phyloP scores from a whole-genome alignment of 306 rosid genomes.

The Fragaria nilgerrensis region DNA sequence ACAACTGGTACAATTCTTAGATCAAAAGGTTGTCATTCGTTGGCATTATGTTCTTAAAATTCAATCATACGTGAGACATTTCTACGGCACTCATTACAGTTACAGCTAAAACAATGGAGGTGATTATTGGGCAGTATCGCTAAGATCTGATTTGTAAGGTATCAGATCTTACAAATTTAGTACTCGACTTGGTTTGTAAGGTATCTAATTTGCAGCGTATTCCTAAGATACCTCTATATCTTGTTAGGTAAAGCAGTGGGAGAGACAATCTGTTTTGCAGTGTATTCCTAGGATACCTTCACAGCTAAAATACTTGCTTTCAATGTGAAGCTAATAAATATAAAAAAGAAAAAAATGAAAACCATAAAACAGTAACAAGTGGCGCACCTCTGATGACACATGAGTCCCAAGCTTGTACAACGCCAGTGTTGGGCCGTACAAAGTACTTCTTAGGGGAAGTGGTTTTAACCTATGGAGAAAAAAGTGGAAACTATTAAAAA shows the following conservation, averaged over 20 bases:
- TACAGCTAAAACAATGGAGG: conserved; percentile 1
- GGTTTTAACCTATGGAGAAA: conserved; percentile 71
- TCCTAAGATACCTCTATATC: not conserved
- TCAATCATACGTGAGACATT: not conserved
- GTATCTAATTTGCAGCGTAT: not conserved
- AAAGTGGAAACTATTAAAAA: not conserved
- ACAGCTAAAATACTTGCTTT: not conserved
- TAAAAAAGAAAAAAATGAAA: not conserved
- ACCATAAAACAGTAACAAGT: conserved; percentile 14
- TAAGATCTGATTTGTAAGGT: not conserved
- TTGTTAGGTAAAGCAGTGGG: not conserved
- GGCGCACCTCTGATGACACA: conserved; percentile 79
- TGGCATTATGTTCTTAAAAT: not conserved
- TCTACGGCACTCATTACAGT: conserved; percentile 4
- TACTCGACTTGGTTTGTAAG: not conserved
- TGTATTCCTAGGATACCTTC: not conserved
- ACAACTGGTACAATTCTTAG: not conserved
- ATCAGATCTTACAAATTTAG: not conserved
- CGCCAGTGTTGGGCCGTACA: conserved; percentile 93
- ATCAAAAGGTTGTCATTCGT: not conserved
- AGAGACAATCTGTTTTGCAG: not conserved
- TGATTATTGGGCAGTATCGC: not conserved
- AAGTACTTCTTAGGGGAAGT: conserved; percentile 97
- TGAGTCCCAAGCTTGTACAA: conserved; percentile 80
- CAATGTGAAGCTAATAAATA: not conserved